Conservation (phyloP, 2,329 filamentous ascomycete genomes). For the Claviceps arundinis region DNA sequence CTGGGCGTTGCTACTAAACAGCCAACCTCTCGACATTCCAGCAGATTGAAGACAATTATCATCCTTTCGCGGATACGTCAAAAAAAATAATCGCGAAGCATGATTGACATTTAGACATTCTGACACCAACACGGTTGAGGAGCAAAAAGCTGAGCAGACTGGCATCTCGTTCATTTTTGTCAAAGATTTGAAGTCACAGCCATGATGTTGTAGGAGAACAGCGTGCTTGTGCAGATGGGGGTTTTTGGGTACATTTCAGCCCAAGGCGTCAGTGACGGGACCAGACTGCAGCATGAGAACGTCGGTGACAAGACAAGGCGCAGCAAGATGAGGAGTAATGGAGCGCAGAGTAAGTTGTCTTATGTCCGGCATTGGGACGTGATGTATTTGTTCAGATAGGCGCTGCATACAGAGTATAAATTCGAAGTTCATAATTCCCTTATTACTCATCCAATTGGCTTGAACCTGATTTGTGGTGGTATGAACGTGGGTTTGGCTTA, state of each 20-base stretch:
- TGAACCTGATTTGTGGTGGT: slow-evolving; percentile 20
- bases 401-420: slow-evolving; percentile 11
- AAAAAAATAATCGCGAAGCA: not conserved
- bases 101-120: not conserved
- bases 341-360: not conserved
- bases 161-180: not conserved
- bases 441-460: slow-evolving; percentile 18
- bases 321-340: not conserved
- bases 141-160: not conserved
- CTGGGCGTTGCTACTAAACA: not conserved
- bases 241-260: not conserved
- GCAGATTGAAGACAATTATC: not conserved
- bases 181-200: not conserved
- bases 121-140: not conserved
- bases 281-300: not conserved
- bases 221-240: not conserved
- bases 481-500: slow-evolving; percentile 13
- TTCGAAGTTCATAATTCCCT: slow-evolving; percentile 9
- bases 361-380: not conserved
- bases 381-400: slow-evolving; percentile 5
- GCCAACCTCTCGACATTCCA: not conserved
- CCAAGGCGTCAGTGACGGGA: not conserved
- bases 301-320: not conserved
- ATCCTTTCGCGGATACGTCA: not conserved
- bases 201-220: not conserved